Conservation (phyloP, 1,284 basidiomycete species). For the Cerrena zonata region DNA sequence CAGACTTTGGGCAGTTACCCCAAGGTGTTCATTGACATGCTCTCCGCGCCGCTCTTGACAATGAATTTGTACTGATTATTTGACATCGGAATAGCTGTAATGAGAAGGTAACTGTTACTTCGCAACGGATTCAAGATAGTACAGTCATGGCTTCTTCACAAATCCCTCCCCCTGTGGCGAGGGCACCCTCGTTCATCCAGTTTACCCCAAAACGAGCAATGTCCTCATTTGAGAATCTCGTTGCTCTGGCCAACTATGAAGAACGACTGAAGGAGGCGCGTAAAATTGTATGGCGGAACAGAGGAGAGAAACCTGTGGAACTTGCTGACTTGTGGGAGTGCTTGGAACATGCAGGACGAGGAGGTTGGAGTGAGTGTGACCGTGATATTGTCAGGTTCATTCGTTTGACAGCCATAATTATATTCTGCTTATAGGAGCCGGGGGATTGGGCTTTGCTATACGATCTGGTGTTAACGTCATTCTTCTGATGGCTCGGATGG, state of each 20-base stretch:
- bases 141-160: neutral
- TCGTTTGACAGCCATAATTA: neutral
- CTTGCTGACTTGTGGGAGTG: conserved; percentile 66
- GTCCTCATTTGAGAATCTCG: conserved; percentile 67
- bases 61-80: too few species aligned
- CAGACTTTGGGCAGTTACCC: too few species aligned
- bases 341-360: conserved; percentile 66
- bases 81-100: too few species aligned
- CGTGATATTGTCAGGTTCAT: neutral
- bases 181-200: conserved; percentile 19
- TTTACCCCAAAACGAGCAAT: conserved; percentile 48
- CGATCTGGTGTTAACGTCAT: conserved; percentile 78
- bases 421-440: conserved; percentile 55
- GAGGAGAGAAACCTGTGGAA: conserved; percentile 71
- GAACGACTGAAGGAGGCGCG: conserved; percentile 62
- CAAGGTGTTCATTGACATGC: too few species aligned
- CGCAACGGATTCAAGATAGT: too few species aligned
- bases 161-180: neutral
- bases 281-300: conserved; percentile 79
- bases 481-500: conserved; percentile 64
- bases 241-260: conserved; percentile 73
- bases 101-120: too few species aligned
- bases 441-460: conserved; percentile 70
- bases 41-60: too few species aligned
- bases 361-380: conserved; percentile 67